Conservation (phyloP, 2,329 filamentous ascomycete genomes). For the Paraconiothyrium sp. region DNA sequence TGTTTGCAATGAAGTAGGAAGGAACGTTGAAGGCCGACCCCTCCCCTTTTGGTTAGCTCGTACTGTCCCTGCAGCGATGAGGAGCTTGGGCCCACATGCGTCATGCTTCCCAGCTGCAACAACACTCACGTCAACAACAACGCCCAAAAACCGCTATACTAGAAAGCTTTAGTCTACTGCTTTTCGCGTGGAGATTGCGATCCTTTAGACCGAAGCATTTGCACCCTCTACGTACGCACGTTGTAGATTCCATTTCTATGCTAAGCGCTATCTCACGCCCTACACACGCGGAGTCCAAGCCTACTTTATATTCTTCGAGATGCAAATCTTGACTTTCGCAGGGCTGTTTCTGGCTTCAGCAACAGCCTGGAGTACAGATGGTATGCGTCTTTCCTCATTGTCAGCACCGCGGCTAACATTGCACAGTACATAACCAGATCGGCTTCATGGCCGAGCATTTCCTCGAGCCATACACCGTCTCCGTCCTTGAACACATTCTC, state of each 20-base stretch:
- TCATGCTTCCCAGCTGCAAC: conserved; percentile 11
- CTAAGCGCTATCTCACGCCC: not conserved
- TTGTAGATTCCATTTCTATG: not conserved
- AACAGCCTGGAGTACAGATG: conserved; percentile 46
- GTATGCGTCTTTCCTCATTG: conserved; percentile 22
- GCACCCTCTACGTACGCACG: not conserved
- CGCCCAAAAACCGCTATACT: not conserved
- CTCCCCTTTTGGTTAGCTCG: conserved; percentile 9
- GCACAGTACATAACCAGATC: conserved; percentile 52
- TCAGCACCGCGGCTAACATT: conserved; percentile 17
- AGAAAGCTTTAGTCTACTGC: not conserved
- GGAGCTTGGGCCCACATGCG: conserved; percentile 11
- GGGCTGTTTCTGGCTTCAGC: conserved; percentile 28
- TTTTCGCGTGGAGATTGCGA: not conserved
- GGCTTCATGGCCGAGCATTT: conserved; percentile 52
- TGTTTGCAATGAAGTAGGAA: not conserved
- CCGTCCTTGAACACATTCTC: conserved; percentile 47
- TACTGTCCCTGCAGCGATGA: conserved; percentile 16
- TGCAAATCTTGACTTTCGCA: conserved; percentile 14
- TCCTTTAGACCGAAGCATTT: not conserved
- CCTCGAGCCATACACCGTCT: conserved; percentile 43
- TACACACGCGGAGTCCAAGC: not conserved
- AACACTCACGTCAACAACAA: conserved; percentile 4
- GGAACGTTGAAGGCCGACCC: not conserved
- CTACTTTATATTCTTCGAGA: not conserved